A percentile compares a stretch with the other conserved stretches of the same genome.
Evolutionary conservation across 805 yeast species (phyloP).

Genomic region (Hanseniaspora jakobsenii): DNA sequence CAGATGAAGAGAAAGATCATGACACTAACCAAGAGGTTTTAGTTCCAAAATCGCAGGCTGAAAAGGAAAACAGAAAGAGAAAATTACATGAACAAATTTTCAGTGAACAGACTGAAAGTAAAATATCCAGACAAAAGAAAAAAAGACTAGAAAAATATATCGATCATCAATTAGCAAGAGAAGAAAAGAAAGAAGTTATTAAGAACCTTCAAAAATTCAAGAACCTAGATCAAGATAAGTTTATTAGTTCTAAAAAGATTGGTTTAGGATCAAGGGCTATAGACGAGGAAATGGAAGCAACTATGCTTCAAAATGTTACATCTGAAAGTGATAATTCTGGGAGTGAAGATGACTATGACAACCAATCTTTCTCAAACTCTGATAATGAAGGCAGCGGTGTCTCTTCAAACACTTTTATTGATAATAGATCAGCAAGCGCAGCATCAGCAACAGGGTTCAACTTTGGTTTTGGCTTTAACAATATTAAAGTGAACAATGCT

Average conservation of each 20-base stretch:
- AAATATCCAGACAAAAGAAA: conserved; percentile 57
- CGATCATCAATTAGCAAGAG: conserved; percentile 77
- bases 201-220: conserved; percentile 52
- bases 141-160: conserved; percentile 77
- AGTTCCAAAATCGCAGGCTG: conserved; percentile 41
- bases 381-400: conserved; percentile 21
- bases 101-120: conserved; percentile 46
- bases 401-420: conserved; percentile 37
- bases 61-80: conserved; percentile 52
- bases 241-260: conserved; percentile 62
- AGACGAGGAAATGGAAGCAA: conserved; percentile 60
- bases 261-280: conserved; percentile 65
- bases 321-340: conserved; percentile 43
- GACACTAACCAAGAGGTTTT: conserved; percentile 52
- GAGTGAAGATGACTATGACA: too few relatives aligned
- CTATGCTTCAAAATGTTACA: conserved; percentile 33
- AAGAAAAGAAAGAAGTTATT: conserved; percentile 68
- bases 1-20: conserved; percentile 18
- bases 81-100: conserved; percentile 44
- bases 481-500: conserved; percentile 35
- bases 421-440: conserved; percentile 50
- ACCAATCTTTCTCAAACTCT: too few relatives aligned
- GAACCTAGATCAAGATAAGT: conserved; percentile 52
- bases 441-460: conserved; percentile 43
- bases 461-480: conserved; percentile 56